Base-by-base conservation (phyloP, 129 eudicot species). In the Flaveria linearis region DNA sequence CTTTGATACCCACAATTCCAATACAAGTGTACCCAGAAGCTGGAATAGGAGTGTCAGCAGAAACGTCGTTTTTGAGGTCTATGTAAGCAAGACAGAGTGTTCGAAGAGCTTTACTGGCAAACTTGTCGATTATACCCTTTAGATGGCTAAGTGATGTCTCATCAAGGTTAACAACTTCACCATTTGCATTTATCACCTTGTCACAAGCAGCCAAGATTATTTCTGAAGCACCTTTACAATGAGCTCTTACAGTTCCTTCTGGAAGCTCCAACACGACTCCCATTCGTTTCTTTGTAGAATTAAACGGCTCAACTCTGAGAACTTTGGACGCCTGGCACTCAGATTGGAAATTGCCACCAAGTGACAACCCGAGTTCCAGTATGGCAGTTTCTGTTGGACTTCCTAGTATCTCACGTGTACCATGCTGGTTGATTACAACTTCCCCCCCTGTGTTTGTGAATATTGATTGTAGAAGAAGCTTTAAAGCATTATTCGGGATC, bases 391-490 rank as follows among this genome's bases (percentile, higher is more conserved):
- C 99, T 2, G 99, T 95, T 16, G 99, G 99, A 1, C 96, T 84
- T 20, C 99, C 97, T 53, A 95, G 69, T 56, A 95, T 87, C 80
- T 95, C 96, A 10, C 74, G 86, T 62, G 85, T 87, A 26, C 96
- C 99, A 2, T 81, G 30, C 79, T 89, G 85, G 83, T 84, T 89
- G 16, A 78, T 82, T 20, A 95, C 97, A 28, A 91, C 91, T 79
- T 95, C 99, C n/a, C 99, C 99, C 0, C 97, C 97, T 0, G 99
- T 91, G 75, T 95, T 95, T 51, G 81, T 95, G 56, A 91, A 95
- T 72, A 95, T 95, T 1, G 99, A 91, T 20, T 95, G 94, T 30
- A 87, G 71, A n/a, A 95, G 78, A 60, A 78, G 61, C 72, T 85
- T 89, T 0, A 83, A 36, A 1, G 83, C 86, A 11, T 87, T 75